Base-by-base conservation (phyloP, 805 yeast species). In the Candida gorgasii region DNA sequence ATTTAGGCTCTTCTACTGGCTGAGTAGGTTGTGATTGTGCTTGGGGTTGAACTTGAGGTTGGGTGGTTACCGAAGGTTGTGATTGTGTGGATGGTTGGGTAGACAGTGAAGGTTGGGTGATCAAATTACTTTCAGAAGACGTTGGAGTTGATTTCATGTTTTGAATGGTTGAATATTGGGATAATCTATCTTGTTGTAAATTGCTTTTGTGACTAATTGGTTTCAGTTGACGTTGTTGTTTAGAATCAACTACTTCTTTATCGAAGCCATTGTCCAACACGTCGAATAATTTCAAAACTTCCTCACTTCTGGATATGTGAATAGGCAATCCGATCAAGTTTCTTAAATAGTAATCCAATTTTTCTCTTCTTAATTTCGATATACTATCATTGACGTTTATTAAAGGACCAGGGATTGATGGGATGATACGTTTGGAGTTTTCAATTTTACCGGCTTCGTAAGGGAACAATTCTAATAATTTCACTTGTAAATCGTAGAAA, bases 321-420 rank as follows among this genome's bases (percentile, higher is more conserved):
- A 70, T 65, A 0, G 98, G 98, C 55, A 92, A 72, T 31, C 77
- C 72, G 23, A 88, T 74, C 48, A 92, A 80, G 66, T 64, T 70
- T 36, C 72, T 62, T 44, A 79, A 59, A 54, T 78, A 79, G 43
- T 66, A 65, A 55, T 79, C 82, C 46, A 79, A 65, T 55, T 78
- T 80, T 44, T 73, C 75, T 48, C 80, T 59, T 51, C 84, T 65
- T 51, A 75, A 69, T 49, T 76, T 78, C 40, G 79, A 75, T 39
- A 79, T 67, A 44, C 72, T 68, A 50, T 92, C 97, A 48, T 89
- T 89, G 42, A 93, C 96, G 55, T 85, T 86, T 28, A 95, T 84
- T 36, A 92, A 74, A 2, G 99, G 99, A 1, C 98, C 99, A 0
- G 99, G 98, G 56, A 93, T 90, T 51, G 84, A 89, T 6, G 99